These are phyloP conservation scores for Curvularia hawaiiensis DNA, from an alignment of 2,329 filamentous ascomycete genomes.

Conservation along the genomic window DNA sequence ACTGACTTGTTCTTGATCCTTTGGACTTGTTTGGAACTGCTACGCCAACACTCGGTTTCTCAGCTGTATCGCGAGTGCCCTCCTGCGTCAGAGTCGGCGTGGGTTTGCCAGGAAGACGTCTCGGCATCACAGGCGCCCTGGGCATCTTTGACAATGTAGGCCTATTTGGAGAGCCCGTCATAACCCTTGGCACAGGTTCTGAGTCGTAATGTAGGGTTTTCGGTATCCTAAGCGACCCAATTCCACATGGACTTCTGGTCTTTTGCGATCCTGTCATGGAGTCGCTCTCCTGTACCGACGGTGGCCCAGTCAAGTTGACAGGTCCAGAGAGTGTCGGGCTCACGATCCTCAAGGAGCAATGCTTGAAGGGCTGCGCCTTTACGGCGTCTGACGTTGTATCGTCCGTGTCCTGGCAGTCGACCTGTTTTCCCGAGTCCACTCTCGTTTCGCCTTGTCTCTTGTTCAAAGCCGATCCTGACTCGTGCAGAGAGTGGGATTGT, in stretches of 20 bases:
- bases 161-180: background rate
- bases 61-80: background rate
- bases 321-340: slow-evolving; percentile 7
- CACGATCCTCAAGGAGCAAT: slow-evolving; percentile 13
- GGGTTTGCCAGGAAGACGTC: background rate
- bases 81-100: background rate
- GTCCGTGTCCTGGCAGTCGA: background rate
- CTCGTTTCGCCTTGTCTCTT: background rate
- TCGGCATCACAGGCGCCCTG: background rate
- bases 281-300: slow-evolving; percentile 2
- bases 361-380: background rate
- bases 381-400: background rate
- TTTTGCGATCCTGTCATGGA: slow-evolving; percentile 1
- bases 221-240: background rate
- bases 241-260: background rate
- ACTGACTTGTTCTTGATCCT: no score
- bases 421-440: background rate
- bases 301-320: slow-evolving; percentile 12
- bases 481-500: background rate
- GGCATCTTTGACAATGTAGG: background rate
- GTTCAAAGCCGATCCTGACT: slow-evolving; percentile 1
- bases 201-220: slow-evolving; percentile 6
- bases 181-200: slow-evolving; percentile 1
- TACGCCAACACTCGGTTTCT: background rate
- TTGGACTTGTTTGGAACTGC: background rate